A percentile compares a stretch with the other conserved stretches of the same genome.
phyloP scores from a whole-genome alignment of 192 early-diverging fungal species.

The Lunasporangiospora selenospora region DNA sequence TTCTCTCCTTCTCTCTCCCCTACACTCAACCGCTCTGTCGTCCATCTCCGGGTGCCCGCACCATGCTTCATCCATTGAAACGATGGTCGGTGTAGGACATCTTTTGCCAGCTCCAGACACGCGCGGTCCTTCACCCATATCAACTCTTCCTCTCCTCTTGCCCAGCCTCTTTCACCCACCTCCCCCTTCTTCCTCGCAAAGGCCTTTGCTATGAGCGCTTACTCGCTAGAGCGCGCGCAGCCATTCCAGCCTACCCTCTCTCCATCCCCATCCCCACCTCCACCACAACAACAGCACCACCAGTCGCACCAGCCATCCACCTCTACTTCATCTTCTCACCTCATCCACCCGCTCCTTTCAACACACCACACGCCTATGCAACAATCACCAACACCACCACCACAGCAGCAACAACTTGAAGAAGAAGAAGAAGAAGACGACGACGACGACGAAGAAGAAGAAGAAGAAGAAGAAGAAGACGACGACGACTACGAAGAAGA shows the following conservation, averaged over 20 bases:
- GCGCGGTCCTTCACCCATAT: neutral
- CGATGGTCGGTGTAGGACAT: no score
- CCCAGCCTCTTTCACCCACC: neutral
- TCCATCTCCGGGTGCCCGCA: no score
- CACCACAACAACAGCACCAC: neutral
- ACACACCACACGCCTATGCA: neutral
- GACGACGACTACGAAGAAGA: no score
- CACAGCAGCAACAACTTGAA: neutral
- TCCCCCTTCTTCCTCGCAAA: neutral
- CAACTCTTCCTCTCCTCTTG: neutral
- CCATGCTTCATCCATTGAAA: no score
- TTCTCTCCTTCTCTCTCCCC: no score
- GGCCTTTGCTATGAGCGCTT: neutral
- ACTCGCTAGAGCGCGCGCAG: neutral
- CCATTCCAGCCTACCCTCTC: neutral
- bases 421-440: neutral
- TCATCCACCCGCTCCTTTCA: no score
- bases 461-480: neutral
- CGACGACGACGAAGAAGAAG: no score
- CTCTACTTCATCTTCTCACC: neutral
- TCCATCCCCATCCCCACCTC: neutral
- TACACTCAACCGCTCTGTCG: no score
- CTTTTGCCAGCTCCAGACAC: no score
- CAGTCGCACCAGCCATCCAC: slow-evolving; percentile 7
- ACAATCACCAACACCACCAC: neutral